Conservation (phyloP, 495 filamentous ascomycete genomes). For the Penicillium canariense region DNA sequence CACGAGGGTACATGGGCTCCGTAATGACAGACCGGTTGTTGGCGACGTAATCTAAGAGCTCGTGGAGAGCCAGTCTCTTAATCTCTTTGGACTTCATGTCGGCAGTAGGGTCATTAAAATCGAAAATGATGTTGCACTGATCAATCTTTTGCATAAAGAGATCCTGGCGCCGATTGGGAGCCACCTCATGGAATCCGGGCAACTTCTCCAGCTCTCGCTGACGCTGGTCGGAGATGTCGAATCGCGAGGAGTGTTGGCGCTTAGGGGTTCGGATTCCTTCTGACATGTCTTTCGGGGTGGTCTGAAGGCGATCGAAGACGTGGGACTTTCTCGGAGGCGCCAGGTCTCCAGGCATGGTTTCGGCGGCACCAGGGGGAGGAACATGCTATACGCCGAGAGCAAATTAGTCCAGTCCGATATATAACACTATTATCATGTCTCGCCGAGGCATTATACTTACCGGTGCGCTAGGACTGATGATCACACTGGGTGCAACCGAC, state of each 20-base stretch:
- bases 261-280: constrained; percentile 95
- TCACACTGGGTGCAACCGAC: constrained; percentile 76
- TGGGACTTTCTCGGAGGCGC: constrained; percentile 91
- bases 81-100: constrained; percentile 99
- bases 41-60: constrained; percentile 95
- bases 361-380: constrained; percentile 87
- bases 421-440: neutral
- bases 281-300: constrained; percentile 90
- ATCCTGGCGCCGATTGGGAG: constrained; percentile 91
- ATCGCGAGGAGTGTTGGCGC: constrained; percentile 93
- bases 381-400: constrained; percentile 62
- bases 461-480: constrained; percentile 92
- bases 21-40: constrained; percentile 98
- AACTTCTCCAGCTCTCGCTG: constrained; percentile 96
- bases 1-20: constrained; percentile 97
- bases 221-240: constrained; percentile 89
- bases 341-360: constrained; percentile 98
- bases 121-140: constrained; percentile 99
- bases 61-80: constrained; percentile 94
- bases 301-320: constrained; percentile 87
- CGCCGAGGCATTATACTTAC: constrained; percentile 55
- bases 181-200: constrained; percentile 97
- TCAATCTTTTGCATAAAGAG: constrained; percentile 99
- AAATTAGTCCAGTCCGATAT: constrained; percentile 24
- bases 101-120: constrained; percentile 97